phyloP scores from a whole-genome alignment of 1,139 yeast species.

The Protomyces macrosporus region DNA sequence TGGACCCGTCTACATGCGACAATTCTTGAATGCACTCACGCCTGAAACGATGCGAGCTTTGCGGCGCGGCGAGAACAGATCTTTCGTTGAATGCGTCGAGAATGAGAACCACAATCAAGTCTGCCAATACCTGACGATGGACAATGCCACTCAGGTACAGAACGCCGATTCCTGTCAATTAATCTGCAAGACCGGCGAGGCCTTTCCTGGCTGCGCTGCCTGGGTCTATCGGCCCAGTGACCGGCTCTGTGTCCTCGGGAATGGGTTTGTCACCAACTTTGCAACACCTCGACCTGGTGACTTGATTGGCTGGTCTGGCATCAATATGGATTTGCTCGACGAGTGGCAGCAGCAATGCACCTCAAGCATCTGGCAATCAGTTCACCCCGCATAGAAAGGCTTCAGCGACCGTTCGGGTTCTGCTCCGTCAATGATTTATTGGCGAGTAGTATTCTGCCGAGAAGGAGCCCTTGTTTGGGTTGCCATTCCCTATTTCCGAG shows the following conservation, averaged over 20 bases:
- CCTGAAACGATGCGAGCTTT: not conserved
- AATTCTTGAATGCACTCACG: not conserved
- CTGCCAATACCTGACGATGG: not conserved
- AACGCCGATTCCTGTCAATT: not conserved
- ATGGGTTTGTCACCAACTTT: not conserved
- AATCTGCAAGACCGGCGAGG: not conserved
- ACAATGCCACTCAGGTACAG: not conserved
- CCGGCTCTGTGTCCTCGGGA: not conserved
- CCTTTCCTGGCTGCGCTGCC: not conserved
- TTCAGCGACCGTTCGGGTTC: too few relatives aligned
- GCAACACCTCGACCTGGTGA: not conserved
- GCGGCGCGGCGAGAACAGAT: not conserved
- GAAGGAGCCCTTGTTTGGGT: too few relatives aligned
- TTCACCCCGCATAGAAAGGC: too few relatives aligned
- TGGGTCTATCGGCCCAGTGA: not conserved
- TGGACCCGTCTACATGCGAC: not conserved
- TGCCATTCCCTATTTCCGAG: too few relatives aligned
- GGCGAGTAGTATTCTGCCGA: too few relatives aligned
- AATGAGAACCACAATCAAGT: not conserved
- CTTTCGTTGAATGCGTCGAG: not conserved
- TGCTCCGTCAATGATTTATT: too few relatives aligned
- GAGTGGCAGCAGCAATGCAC: not conserved
- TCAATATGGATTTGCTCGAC: not conserved
- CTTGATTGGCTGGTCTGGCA: not conserved
- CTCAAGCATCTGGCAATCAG: not conserved